Conservation (phyloP, 2,329 filamentous ascomycete species). For the Emergomyces orientalis region DNA sequence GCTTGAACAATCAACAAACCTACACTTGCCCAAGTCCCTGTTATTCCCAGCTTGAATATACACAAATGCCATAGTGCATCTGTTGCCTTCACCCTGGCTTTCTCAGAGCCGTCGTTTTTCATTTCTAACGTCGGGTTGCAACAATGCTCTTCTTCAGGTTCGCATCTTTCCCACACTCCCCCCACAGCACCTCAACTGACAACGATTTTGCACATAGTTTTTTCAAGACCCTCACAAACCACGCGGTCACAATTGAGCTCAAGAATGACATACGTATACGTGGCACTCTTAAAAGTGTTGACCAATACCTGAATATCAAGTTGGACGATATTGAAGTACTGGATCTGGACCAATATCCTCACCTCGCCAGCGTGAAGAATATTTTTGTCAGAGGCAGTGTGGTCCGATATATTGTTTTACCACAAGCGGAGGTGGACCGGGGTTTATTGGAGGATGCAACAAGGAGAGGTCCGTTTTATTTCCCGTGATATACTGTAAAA, state of each 20-base stretch:
- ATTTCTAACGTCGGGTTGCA: constrained; percentile 9
- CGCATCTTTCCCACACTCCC: constrained; percentile 4
- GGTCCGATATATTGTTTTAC: constrained; percentile 84
- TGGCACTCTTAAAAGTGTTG: constrained; percentile 90
- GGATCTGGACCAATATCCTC: constrained; percentile 89
- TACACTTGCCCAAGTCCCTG: not conserved
- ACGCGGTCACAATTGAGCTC: constrained; percentile 94
- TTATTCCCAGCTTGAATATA: not conserved
- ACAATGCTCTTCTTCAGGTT: constrained; percentile 48
- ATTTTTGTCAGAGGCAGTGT: constrained; percentile 92
- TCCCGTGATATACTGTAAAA: not conserved
- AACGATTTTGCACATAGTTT: constrained; percentile 51
- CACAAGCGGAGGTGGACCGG: constrained; percentile 71
- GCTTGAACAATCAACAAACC: too few relatives aligned
- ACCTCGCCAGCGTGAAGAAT: constrained; percentile 84
- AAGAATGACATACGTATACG: constrained; percentile 99
- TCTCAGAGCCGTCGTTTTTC: not conserved
- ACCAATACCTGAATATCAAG: constrained; percentile 99
- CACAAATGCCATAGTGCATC: constrained; percentile 12
- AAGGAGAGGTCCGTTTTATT: constrained; percentile 55
- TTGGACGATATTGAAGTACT: constrained; percentile 89
- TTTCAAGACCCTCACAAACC: constrained; percentile 98
- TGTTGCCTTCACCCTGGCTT: not conserved
- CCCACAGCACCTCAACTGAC: not conserved
- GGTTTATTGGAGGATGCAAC: constrained; percentile 85